A percentile compares a stretch with the other conserved stretches of the same genome.
Evolutionary conservation across 2,329 filamentous ascomycete species (phyloP).

Genomic region (Onygenales sp.): DNA sequence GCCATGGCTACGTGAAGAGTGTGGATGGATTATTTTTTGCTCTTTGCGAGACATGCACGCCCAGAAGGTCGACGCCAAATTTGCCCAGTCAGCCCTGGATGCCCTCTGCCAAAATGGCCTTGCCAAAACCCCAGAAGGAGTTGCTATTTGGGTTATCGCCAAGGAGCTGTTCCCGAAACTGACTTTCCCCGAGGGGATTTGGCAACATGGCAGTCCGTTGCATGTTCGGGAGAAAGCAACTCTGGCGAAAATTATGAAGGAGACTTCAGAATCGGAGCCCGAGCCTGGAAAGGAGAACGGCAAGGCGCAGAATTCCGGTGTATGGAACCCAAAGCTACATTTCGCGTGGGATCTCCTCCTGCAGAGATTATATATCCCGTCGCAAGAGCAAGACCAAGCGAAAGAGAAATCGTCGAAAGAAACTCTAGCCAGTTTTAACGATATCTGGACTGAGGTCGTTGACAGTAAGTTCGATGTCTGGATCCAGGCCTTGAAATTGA

Average conservation of each 20-base stretch:
- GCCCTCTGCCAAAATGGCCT: conserved; percentile 56
- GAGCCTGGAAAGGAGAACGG: conserved; percentile 20
- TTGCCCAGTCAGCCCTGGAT: conserved; percentile 53
- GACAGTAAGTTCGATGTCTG: conserved; percentile 56
- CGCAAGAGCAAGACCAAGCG: conserved; percentile 17
- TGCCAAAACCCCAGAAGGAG: conserved; percentile 73
- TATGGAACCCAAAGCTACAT: conserved; percentile 70
- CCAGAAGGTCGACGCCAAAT: conserved; percentile 32
- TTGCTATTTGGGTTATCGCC: conserved; percentile 76
- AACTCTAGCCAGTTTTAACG: conserved; percentile 46
- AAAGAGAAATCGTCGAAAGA: conserved; percentile 26
- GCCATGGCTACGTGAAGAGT: conserved; percentile 81
- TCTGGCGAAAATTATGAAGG: conserved; percentile 70
- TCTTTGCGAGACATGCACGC: conserved; percentile 49
- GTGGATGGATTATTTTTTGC: conserved; percentile 70
- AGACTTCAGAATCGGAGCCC: conserved; percentile 34
- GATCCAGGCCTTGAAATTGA: conserved; percentile 15
- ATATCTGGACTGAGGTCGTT: conserved; percentile 79
- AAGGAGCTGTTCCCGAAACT: conserved; percentile 54
- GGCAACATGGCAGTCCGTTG: conserved; percentile 65
- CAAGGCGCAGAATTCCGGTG: conserved; percentile 45
- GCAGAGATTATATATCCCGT: conserved; percentile 26
- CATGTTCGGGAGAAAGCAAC: conserved; percentile 56
- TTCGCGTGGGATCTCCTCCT: conserved; percentile 82
- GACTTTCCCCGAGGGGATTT: conserved; percentile 59